Conservation (phyloP, 371 early-diverging fungal genomes). For the Mucor piriformis region DNA sequence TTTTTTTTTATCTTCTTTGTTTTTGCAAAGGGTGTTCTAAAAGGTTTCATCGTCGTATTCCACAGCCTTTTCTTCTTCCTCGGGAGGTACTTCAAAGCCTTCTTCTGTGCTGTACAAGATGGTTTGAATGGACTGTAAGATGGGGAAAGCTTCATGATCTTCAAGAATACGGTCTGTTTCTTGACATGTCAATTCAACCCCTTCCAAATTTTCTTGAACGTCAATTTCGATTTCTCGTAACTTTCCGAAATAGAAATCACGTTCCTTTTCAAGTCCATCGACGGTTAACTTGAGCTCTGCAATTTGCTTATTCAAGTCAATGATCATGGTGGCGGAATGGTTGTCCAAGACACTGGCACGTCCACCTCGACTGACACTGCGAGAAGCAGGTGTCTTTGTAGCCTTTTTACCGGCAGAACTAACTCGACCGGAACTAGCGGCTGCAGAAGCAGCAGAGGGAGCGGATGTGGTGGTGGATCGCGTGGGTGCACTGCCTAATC, state of each 20-base stretch:
- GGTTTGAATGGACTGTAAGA: slow-evolving; percentile 77
- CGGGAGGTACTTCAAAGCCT: slow-evolving; percentile 53
- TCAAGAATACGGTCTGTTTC: slow-evolving; percentile 29
- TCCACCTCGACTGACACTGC: slow-evolving; percentile 40
- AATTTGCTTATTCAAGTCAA: slow-evolving; percentile 73
- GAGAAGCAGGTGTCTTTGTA: slow-evolving; percentile 24
- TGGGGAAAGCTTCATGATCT: slow-evolving; percentile 29
- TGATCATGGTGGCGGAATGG: slow-evolving; percentile 55
- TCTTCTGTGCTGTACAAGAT: slow-evolving; percentile 89
- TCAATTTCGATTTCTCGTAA: slow-evolving; percentile 91
- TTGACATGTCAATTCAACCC: slow-evolving; percentile 29
- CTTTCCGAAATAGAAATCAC: slow-evolving; percentile 95
- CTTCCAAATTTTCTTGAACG: slow-evolving; percentile 76
- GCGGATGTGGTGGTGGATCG: slow-evolving; percentile 9
- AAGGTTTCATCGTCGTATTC: slow-evolving; percentile 28
- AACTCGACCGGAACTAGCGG: slow-evolving; percentile 12
- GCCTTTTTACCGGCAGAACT: slow-evolving; percentile 13
- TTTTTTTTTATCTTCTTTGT: too few relatives aligned
- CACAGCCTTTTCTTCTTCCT: slow-evolving; percentile 35
- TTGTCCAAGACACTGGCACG: slow-evolving; percentile 35
- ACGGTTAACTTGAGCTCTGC: slow-evolving; percentile 80
- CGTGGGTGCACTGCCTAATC: slow-evolving; percentile 20
- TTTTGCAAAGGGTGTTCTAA: slow-evolving; percentile 4
- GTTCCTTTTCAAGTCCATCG: slow-evolving; percentile 91
- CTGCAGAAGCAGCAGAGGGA: slow-evolving; percentile 15